A percentile compares a stretch with the other conserved stretches of the same genome.
Conservation (phyloP, 179 eudicot species). For the Pouteria campechiana region DNA sequence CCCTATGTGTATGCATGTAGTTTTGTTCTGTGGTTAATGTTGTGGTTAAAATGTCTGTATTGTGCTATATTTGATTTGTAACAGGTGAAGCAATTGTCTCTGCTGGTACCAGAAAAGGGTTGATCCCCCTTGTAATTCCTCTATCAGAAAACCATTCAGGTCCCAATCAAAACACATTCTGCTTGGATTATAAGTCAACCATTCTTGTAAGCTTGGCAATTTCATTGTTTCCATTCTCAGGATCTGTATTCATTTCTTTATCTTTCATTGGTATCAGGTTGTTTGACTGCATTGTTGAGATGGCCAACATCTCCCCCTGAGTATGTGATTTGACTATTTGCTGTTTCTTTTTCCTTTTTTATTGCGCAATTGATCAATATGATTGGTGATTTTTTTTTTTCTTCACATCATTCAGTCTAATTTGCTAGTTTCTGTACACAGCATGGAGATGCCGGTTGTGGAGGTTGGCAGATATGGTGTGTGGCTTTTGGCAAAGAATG, state of each 20-base stretch:
- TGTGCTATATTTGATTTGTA: too few species aligned
- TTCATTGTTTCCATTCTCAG: background rate
- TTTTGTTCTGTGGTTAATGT: too few species aligned
- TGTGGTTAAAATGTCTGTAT: too few species aligned
- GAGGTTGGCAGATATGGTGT: conserved; percentile 76
- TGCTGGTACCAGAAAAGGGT: conserved; percentile 71
- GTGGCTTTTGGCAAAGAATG: conserved; percentile 80
- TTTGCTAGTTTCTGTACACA: conserved; percentile 11
- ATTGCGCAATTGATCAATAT: too few species aligned
- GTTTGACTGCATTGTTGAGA: conserved; percentile 56
- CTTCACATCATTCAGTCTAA: conserved; percentile 3
- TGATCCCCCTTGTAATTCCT: conserved; percentile 83
- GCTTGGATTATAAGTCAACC: background rate
- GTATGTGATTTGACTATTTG: conserved; percentile 24
- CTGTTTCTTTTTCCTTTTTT: background rate
- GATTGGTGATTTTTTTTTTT: conserved; percentile 4
- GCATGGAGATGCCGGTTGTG: conserved; percentile 96
- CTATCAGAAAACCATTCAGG: conserved; percentile 62
- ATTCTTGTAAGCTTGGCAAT: background rate
- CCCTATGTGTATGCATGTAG: too few species aligned
- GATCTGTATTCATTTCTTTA: background rate
- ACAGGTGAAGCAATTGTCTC: conserved; percentile 65
- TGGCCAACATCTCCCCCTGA: conserved; percentile 97
- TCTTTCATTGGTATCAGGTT: conserved; percentile 31
- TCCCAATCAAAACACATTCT: conserved; percentile 6